These are phyloP conservation scores for sweet orange (Citrus sinensis) DNA, from an alignment of 345 rosid species.

Conservation along the genomic window DNA sequence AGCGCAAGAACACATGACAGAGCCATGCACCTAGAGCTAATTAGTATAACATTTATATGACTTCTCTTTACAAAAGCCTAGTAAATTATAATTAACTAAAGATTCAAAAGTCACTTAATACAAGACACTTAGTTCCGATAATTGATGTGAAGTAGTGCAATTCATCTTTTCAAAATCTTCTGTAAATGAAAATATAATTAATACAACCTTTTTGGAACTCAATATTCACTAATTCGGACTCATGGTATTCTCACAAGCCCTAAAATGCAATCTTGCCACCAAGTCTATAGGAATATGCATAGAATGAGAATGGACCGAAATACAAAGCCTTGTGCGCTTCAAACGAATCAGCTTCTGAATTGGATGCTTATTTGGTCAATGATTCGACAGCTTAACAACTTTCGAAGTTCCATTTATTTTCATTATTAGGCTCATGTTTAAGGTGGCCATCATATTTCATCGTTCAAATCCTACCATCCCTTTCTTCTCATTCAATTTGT, in stretches of 20 bases:
- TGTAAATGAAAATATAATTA: too few species aligned
- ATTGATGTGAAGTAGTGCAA: neutral
- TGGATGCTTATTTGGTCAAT: neutral
- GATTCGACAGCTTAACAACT: neutral
- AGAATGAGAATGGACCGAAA: neutral
- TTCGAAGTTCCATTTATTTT: neutral
- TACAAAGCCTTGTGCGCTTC: neutral
- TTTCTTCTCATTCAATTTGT: neutral
- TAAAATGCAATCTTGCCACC: neutral
- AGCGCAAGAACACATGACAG: neutral
- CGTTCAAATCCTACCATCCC: neutral
- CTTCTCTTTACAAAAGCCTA: too few species aligned
- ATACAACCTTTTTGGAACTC: neutral
- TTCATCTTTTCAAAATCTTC: too few species aligned
- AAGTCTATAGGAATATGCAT: neutral
- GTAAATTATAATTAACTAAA: too few species aligned
- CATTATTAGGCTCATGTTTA: neutral
- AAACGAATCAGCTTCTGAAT: neutral
- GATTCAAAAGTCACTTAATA: neutral
- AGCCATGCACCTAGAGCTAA: neutral
- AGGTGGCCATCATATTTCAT: neutral
- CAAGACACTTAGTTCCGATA: neutral
- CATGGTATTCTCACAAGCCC: too few species aligned
- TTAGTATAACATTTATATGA: neutral
- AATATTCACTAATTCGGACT: neutral